Evolutionary conservation across 805 yeast species (phyloP).

Genomic region (Candida xyloterini): DNA sequence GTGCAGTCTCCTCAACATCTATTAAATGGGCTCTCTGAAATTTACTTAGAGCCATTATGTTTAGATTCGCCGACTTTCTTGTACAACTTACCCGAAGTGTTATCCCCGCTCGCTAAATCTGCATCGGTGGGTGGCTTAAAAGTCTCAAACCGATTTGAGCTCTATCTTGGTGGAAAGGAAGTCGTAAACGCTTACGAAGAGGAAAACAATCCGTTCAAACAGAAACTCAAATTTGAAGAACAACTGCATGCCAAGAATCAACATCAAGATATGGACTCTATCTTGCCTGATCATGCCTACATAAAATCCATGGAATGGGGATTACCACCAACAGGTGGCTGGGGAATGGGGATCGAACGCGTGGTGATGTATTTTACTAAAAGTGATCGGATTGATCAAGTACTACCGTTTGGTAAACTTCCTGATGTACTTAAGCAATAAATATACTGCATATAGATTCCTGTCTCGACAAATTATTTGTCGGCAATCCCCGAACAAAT

Average conservation of each 20-base stretch:
- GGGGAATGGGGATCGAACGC: slow-evolving; percentile 95
- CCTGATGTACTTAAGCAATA: slow-evolving; percentile 67
- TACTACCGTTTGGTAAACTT: slow-evolving; percentile 70
- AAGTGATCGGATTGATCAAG: slow-evolving; percentile 65
- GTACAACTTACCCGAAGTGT: slow-evolving; percentile 73
- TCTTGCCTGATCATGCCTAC: slow-evolving; percentile 69
- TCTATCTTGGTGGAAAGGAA: slow-evolving; percentile 78
- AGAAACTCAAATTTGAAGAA: slow-evolving; percentile 54
- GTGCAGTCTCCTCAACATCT: slow-evolving; percentile 54
- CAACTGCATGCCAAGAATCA: slow-evolving; percentile 52
- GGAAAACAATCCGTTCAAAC: slow-evolving; percentile 83
- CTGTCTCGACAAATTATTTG: not conserved
- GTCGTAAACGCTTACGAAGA: slow-evolving; percentile 94
- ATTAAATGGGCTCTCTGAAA: slow-evolving; percentile 60
- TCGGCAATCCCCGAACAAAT: slow-evolving; percentile 2
- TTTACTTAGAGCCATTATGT: slow-evolving; percentile 65
- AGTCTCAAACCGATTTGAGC: slow-evolving; percentile 73
- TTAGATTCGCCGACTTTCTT: slow-evolving; percentile 62
- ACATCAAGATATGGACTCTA: slow-evolving; percentile 56
- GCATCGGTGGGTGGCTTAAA: slow-evolving; percentile 35
- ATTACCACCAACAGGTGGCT: slow-evolving; percentile 96
- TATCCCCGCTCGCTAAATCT: slow-evolving; percentile 89
- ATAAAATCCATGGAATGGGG: slow-evolving; percentile 85
- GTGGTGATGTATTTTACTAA: slow-evolving; percentile 75
- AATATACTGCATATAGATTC: slow-evolving; percentile 1